Percentiles rank a stretch among this genome's conserved stretches.
phyloP scores from a whole-genome alignment of 176 grass and related monocot genomes.

The Rhynchospora tenuis region DNA sequence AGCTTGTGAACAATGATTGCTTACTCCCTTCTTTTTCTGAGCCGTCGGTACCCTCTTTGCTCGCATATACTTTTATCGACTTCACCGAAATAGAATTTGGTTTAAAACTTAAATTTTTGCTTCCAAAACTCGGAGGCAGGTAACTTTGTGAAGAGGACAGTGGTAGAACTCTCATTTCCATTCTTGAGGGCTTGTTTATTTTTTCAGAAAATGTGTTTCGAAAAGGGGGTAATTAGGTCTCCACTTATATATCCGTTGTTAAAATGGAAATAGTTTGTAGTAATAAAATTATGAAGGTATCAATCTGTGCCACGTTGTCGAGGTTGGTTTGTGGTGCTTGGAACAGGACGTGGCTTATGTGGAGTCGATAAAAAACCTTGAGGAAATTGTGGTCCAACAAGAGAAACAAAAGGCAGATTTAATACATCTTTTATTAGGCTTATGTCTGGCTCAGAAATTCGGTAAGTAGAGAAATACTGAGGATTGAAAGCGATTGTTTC shows the following conservation, averaged over 20 bases:
- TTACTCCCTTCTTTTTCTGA: slow-evolving; percentile 20
- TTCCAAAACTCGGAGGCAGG: slow-evolving; percentile 32
- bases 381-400: slow-evolving; percentile 11
- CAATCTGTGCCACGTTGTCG: neutral
- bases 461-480: neutral
- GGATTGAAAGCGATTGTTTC: neutral
- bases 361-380: slow-evolving; percentile 38
- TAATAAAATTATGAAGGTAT: slow-evolving; percentile 10
- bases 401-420: slow-evolving; percentile 25
- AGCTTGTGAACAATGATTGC: slow-evolving; percentile 74
- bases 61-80: slow-evolving; percentile 37
- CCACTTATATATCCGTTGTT: slow-evolving; percentile 10
- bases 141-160: slow-evolving; percentile 45
- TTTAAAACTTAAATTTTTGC: slow-evolving; percentile 19
- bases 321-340: slow-evolving; percentile 30
- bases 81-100: neutral
- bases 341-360: slow-evolving; percentile 56
- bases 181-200: neutral
- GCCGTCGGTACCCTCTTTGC: slow-evolving; percentile 3
- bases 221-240: neutral
- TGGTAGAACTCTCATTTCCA: slow-evolving; percentile 59
- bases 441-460: slow-evolving; percentile 36
- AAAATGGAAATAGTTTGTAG: neutral
- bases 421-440: neutral
- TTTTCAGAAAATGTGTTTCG: neutral